phyloP scores from a whole-genome alignment of 2,329 filamentous ascomycete species.

The Aspergillus clavatus region DNA sequence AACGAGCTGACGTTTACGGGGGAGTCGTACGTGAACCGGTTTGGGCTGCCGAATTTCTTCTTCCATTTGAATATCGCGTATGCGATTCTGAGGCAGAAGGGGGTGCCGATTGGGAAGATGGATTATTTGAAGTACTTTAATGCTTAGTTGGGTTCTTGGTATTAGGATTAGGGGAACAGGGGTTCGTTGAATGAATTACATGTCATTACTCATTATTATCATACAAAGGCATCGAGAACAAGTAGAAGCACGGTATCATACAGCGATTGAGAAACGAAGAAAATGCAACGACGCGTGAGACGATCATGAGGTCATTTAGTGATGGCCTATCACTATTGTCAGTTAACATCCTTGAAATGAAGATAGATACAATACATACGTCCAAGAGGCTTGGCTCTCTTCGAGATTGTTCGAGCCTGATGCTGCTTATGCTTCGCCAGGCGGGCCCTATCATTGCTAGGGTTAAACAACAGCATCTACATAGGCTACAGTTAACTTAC shows the following conservation, averaged over 20 bases:
- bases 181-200: too few species aligned
- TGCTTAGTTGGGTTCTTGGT: not conserved
- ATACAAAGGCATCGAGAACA: too few species aligned
- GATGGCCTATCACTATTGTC: not conserved
- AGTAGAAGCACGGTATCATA: too few species aligned
- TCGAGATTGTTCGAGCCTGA: constrained; percentile 61
- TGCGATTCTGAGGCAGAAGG: constrained; percentile 56
- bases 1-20: constrained; percentile 40
- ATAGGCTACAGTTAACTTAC: constrained; percentile 16
- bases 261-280: too few species aligned
- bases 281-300: too few species aligned
- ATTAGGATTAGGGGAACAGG: not conserved
- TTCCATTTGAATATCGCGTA: constrained; percentile 61
- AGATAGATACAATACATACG: constrained; percentile 47
- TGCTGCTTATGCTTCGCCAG: constrained; percentile 64
- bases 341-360: not conserved
- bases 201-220: too few species aligned
- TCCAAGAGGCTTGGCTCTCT: constrained; percentile 65
- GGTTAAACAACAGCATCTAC: not conserved
- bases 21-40: constrained; percentile 45
- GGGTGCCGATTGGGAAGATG: constrained; percentile 57
- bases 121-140: constrained; percentile 45
- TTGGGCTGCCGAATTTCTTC: constrained; percentile 56
- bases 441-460: constrained; percentile 40
- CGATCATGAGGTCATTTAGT: too few species aligned